Percentiles rank a stretch among this genome's conserved stretches.
Evolutionary conservation across 2,329 filamentous ascomycete species (phyloP).

Genomic region (Aschersonia sp.): DNA sequence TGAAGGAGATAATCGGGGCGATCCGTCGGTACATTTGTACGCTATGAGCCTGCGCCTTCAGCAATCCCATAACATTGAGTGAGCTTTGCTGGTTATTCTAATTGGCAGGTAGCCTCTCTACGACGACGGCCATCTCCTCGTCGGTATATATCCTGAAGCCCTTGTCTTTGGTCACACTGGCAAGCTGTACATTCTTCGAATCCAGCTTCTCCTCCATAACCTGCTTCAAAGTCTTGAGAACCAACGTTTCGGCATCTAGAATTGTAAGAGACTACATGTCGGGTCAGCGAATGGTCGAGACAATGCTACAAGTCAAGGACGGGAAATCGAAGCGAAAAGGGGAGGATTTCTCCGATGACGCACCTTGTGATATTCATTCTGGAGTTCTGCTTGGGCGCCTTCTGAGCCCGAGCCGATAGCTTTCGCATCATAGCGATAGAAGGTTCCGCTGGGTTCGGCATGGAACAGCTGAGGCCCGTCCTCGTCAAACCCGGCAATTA

Average conservation of each 20-base stretch:
- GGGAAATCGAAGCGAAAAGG: background rate
- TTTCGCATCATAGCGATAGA: slow-evolving; percentile 98
- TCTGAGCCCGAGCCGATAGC: slow-evolving; percentile 96
- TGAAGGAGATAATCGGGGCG: background rate
- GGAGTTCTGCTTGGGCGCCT: slow-evolving; percentile 91
- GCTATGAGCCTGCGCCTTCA: background rate
- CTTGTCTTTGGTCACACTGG: slow-evolving; percentile 93
- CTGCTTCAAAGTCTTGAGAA: slow-evolving; percentile 96
- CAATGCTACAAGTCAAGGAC: no score
- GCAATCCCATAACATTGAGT: background rate
- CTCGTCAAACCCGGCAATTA: slow-evolving; percentile 96
- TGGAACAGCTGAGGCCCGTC: slow-evolving; percentile 96
- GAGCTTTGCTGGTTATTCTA: slow-evolving; percentile 13
- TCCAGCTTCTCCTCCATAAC: slow-evolving; percentile 99
- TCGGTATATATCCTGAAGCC: slow-evolving; percentile 98
- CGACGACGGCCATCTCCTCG: slow-evolving; percentile 89
- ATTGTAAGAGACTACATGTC: slow-evolving; percentile 60
- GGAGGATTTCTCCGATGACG: slow-evolving; percentile 4
- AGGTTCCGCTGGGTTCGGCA: slow-evolving; percentile 93
- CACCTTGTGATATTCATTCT: slow-evolving; percentile 96
- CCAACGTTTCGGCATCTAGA: slow-evolving; percentile 81
- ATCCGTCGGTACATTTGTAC: no score
- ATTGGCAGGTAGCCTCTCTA: slow-evolving; percentile 64
- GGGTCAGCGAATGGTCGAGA: background rate
- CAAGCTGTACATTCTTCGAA: slow-evolving; percentile 95